Evolutionary conservation across 2,329 filamentous ascomycete species (phyloP).

Genomic region (Botrytis sinoallii): DNA sequence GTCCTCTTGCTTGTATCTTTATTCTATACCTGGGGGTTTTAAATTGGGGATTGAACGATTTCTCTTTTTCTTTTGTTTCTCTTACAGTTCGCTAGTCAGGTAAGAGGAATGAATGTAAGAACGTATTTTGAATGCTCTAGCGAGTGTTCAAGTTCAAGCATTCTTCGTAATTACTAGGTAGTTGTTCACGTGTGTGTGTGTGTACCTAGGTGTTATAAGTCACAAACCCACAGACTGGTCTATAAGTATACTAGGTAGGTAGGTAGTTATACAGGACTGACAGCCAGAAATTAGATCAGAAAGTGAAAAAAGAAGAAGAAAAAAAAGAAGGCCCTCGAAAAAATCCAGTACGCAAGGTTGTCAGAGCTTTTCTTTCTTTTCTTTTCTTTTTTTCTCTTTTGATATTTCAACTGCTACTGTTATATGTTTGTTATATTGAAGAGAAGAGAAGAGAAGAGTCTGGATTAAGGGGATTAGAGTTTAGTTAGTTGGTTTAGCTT

Average conservation of each 20-base stretch:
- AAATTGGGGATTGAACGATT: no score
- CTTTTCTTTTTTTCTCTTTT: no score
- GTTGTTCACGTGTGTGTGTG: neutral
- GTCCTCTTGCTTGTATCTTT: no score
- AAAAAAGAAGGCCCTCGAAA: neutral
- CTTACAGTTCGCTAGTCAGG: neutral
- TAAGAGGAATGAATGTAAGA: neutral
- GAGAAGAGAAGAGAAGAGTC: no score
- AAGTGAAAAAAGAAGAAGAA: neutral
- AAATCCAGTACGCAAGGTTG: rapidly evolving
- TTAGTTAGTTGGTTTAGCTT: no score
- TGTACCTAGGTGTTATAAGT: neutral
- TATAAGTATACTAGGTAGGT: no score
- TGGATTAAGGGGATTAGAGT: no score
- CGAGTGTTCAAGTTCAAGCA: neutral
- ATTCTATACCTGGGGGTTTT: no score
- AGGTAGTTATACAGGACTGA: no score
- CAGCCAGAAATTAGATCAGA: neutral
- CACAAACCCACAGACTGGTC: neutral
- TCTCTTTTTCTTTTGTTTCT: neutral
- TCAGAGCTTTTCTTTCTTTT: neutral
- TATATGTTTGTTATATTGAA: no score
- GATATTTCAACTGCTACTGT: neutral
- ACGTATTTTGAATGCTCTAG: neutral
- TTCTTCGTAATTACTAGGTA: no score